Base-by-base conservation (phyloP, 805 yeast genomes). In the Alloascoidea hylecoeti region DNA sequence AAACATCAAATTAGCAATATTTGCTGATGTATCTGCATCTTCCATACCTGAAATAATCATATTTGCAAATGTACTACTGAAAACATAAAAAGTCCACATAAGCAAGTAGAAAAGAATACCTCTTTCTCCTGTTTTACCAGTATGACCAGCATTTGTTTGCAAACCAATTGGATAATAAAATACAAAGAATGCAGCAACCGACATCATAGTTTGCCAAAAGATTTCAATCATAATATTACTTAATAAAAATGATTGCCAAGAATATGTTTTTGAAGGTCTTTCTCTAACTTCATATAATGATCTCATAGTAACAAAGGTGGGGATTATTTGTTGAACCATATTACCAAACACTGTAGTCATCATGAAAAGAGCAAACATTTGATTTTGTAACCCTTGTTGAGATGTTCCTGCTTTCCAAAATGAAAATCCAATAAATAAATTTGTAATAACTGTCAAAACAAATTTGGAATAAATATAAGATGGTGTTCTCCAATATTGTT, bases 111-210 rank as follows among this genome's bases (percentile, higher is more conserved):
- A n/a, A n/a, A n/a, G 46, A 56, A 73, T 60, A 66, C 73, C 33
- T 64, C 60, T 35, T 50, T 48, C n/a, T 27, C 58, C 53, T 28
- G 60, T 58, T 35, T 60, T 41, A 44, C 63, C 57, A 3, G 70
- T 61, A n/a, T 61, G 57, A 4, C 47, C 52, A 6, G 89, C 85
- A 53, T 79, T 78, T 14, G 49, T 44, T 56, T 75, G 65, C 49
- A 79, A 65, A 18, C 85, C 73, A 54, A 76, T 68, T 16, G 92
- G 88, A 50, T 79, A 83, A 61, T 81, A 84, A 53, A 57, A 50
- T 43, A 70, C 64, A 51, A 75, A 64, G 60, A 61, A 77, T 12
- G 70, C 67, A 17, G 78, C n/a, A 2, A 86, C 77, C 49, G 83
- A 85, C 41, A 68, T 61, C 4, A 70, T 41, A 18, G 72, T 43